Percentiles rank a stretch among this genome's conserved stretches.
These are phyloP conservation scores for Tarenaya hassleriana DNA, from an alignment of 345 rosid species.

Conservation along the genomic window DNA sequence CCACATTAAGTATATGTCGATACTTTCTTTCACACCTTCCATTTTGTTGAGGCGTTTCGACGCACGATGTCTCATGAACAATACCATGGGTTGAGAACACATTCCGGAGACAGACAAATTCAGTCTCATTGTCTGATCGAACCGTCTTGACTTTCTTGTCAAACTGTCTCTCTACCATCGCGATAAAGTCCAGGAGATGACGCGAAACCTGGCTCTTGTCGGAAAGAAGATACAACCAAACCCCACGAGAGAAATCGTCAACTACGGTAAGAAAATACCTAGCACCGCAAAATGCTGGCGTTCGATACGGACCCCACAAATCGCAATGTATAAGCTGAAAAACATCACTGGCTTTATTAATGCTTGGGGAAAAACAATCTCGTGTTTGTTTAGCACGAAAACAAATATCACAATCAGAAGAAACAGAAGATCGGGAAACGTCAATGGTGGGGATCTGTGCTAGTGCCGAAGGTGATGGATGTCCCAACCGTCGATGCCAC, in stretches of 20 bases:
- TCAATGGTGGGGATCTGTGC: no score
- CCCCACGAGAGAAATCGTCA: no score
- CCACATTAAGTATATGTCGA: no score
- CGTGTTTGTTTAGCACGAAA: conserved; percentile 16
- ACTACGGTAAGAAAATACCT: no score
- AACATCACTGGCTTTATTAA: not conserved
- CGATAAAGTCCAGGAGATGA: not conserved
- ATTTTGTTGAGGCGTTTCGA: conserved; percentile 16
- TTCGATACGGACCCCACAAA: conserved; percentile 19
- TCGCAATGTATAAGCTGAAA: conserved; percentile 26
- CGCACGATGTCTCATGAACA: conserved; percentile 11
- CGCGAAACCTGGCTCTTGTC: no score
- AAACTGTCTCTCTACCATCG: not conserved
- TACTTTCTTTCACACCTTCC: no score
- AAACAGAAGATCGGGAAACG: no score
- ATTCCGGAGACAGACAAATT: not conserved
- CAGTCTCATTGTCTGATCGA: conserved; percentile 2
- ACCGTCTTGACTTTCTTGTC: not conserved
- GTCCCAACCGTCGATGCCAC: no score
- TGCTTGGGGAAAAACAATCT: not conserved
- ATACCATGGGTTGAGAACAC: conserved; percentile 8
- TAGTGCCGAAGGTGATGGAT: no score
- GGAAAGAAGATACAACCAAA: no score
- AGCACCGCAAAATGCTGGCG: no score
- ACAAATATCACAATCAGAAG: conserved; percentile 21